Evolutionary conservation across 2,329 filamentous ascomycete genomes (phyloP).

Genomic region (Colletotrichum shisoi): DNA sequence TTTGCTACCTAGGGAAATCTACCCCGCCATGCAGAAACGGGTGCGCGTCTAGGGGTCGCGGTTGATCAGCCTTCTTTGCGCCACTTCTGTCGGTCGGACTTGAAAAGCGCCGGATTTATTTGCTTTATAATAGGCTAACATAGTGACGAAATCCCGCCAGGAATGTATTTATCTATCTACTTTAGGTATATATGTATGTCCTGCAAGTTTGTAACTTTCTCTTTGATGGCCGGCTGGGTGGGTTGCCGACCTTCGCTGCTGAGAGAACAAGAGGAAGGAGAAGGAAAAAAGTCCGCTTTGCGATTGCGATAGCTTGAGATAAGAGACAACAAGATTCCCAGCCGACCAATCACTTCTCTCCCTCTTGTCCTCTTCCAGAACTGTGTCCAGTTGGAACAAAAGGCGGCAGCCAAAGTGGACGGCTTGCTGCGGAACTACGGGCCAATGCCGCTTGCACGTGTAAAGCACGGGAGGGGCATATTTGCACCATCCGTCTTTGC

Average conservation of each 20-base stretch:
- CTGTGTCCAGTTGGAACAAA: conserved; percentile 19
- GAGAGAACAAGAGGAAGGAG: not conserved
- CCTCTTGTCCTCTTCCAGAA: not conserved
- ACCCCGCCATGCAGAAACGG: conserved; percentile 41
- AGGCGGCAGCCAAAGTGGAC: conserved; percentile 7
- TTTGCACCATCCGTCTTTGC: conserved; percentile 15
- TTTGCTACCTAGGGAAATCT: conserved; percentile 31
- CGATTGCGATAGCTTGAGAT: conserved; percentile 20
- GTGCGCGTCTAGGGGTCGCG: conserved; percentile 31
- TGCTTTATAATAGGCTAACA: not conserved
- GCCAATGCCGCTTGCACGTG: conserved; percentile 38
- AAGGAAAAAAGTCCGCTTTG: conserved; percentile 12
- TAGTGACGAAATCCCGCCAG: not conserved
- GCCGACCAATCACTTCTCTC: not conserved
- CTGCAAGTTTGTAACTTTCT: too few species aligned
- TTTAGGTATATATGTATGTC: too few species aligned
- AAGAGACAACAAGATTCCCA: conserved; percentile 13
- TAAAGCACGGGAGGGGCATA: conserved; percentile 32
- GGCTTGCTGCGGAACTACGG: conserved; percentile 35
- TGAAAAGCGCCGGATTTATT: not conserved
- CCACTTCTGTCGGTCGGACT: conserved; percentile 14
- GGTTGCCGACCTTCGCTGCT: not conserved
- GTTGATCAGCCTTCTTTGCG: conserved; percentile 29
- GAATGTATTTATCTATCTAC: not conserved
- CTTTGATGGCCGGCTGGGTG: too few species aligned